A percentile compares a stretch with the other conserved stretches of the same genome.
Evolutionary conservation across 257 asterid genomes (phyloP).

Genomic region (Solanum sitiens): DNA sequence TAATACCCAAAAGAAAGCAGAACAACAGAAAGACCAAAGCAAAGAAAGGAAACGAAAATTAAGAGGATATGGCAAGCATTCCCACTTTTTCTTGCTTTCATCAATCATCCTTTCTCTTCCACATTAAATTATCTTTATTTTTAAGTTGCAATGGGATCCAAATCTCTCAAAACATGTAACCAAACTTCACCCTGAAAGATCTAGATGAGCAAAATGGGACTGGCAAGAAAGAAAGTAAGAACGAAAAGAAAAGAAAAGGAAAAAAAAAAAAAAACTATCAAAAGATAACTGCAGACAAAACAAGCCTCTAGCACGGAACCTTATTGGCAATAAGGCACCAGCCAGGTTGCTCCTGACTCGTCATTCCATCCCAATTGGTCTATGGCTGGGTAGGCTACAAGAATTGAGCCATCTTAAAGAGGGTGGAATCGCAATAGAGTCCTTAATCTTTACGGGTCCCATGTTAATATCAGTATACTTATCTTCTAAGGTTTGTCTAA

Average conservation of each 20-base stretch:
- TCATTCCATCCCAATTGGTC: not conserved
- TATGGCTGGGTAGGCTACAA: not conserved
- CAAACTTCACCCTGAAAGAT: not conserved
- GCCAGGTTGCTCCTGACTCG: not conserved
- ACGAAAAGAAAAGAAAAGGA: not conserved
- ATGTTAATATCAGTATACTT: not conserved
- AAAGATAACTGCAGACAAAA: not conserved
- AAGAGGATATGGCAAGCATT: not conserved
- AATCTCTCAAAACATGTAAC: not conserved
- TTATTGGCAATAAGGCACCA: not conserved
- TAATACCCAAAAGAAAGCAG: not conserved
- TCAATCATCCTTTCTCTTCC: not conserved
- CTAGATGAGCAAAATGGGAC: not conserved
- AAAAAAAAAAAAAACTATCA: not conserved
- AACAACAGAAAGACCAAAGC: not conserved
- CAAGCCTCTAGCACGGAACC: not conserved
- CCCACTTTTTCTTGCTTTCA: not conserved
- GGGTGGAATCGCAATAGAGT: not conserved
- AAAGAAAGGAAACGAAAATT: not conserved
- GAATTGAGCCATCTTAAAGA: not conserved
- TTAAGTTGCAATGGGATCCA: not conserved
- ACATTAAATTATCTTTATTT: not conserved
- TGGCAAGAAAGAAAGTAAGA: not conserved
- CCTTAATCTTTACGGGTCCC: not conserved
- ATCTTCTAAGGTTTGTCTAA: not conserved